Evolutionary conservation across 257 asterid genomes (phyloP).

Genomic region (Capsicum pubescens): DNA sequence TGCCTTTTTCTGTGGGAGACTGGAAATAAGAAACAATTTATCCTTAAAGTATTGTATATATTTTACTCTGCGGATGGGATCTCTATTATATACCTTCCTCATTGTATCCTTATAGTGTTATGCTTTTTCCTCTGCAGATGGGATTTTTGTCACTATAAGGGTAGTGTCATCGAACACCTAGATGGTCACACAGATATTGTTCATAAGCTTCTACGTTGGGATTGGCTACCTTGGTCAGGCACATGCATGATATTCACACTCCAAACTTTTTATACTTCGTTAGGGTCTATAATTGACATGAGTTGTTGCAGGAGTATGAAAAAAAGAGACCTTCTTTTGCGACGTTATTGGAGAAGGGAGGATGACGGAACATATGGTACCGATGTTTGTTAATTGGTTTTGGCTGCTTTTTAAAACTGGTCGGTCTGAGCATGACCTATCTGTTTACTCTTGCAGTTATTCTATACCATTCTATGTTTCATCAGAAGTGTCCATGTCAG

Average conservation of each 20-base stretch:
- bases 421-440: conserved; percentile 2
- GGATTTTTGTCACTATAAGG: conserved; percentile 91
- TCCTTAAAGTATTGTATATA: not conserved
- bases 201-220: conserved; percentile 74
- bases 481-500: conserved; percentile 81
- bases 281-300: conserved; percentile 25
- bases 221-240: conserved; percentile 94
- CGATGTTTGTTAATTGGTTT: conserved; percentile 27
- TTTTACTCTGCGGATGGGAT: conserved; percentile 75
- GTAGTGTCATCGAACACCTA: conserved; percentile 89
- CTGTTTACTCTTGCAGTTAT: conserved; percentile 32
- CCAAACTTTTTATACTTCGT: not conserved
- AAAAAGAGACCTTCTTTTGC: conserved; percentile 83
- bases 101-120: not conserved
- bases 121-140: conserved; percentile 60
- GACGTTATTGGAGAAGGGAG: conserved; percentile 99
- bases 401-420: conserved; percentile 18
- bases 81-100: conserved; percentile 51
- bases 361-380: conserved; percentile 98
- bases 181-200: conserved; percentile 98
- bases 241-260: conserved; percentile 36
- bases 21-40: conserved; percentile 1
- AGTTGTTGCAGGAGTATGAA: conserved; percentile 82
- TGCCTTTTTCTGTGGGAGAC: not conserved
- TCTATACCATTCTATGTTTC: conserved; percentile 65